Conservation (phyloP, 495 filamentous ascomycete species). For the Neurospora pannonica region DNA sequence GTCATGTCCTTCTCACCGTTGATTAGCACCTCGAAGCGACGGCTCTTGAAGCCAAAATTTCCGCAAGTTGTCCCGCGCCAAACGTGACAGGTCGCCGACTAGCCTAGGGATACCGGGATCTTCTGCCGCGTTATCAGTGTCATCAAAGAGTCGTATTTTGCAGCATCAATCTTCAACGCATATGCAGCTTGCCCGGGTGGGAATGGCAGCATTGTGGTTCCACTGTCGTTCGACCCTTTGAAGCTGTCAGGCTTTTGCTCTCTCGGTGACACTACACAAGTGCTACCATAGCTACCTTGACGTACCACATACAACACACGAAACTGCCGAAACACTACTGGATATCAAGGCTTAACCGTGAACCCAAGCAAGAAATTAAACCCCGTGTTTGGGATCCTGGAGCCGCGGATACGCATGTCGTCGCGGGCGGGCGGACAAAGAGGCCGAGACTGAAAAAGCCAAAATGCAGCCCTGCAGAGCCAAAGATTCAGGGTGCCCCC, state of each 20-base stretch:
- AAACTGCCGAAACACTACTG: not conserved
- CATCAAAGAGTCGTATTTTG: not conserved
- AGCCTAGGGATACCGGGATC: not conserved
- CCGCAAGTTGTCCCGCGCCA: not conserved
- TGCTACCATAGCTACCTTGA: not conserved
- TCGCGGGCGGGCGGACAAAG: not conserved
- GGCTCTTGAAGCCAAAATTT: not conserved
- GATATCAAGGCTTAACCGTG: not conserved
- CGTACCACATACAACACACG: not conserved
- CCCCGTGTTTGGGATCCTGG: not conserved
- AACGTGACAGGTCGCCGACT: not conserved
- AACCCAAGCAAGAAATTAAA: not conserved
- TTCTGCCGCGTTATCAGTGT: not conserved
- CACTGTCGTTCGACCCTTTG: not conserved
- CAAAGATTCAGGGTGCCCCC: not conserved
- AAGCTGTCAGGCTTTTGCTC: not conserved
- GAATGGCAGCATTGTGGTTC: not conserved
- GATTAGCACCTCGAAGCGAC: not conserved
- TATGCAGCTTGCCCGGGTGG: not conserved
- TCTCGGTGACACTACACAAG: not conserved
- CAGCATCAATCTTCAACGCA: not conserved
- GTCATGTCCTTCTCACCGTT: not conserved
- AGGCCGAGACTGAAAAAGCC: not conserved
- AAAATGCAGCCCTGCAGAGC: conserved; percentile 7
- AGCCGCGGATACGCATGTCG: not conserved